A percentile compares a stretch with the other conserved stretches of the same genome.
These are phyloP conservation scores for Canavalia ensiformis DNA, from an alignment of 306 rosid species.

Conservation along the genomic window DNA sequence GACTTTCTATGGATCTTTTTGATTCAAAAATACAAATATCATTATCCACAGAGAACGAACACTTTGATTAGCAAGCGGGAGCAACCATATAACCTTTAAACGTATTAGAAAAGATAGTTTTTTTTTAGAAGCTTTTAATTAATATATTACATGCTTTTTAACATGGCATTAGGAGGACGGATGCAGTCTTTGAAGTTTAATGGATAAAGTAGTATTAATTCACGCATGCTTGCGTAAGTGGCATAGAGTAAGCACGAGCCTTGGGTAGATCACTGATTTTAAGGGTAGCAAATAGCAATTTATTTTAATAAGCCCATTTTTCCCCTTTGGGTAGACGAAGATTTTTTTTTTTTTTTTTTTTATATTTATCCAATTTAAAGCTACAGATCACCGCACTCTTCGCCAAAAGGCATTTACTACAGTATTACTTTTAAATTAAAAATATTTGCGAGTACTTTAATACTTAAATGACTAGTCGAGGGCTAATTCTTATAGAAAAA, in stretches of 20 bases:
- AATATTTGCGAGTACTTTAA: background rate
- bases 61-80: constrained; percentile 9
- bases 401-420: background rate
- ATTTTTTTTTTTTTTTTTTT: background rate
- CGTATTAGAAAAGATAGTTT: background rate
- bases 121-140: background rate
- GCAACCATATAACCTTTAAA: constrained; percentile 13
- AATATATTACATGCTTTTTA: background rate
- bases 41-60: background rate
- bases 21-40: background rate
- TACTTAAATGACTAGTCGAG: background rate
- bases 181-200: background rate
- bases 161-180: background rate
- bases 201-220: background rate
- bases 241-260: background rate
- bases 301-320: background rate
- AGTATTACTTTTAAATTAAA: background rate
- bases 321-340: background rate
- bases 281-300: background rate
- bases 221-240: background rate
- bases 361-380: background rate
- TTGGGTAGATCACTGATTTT: background rate
- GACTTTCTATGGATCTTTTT: background rate
- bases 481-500: background rate
- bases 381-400: background rate